Evolutionary conservation across 164 flowering plant species (phyloP).

Genomic region (Tetracentron sinense): DNA sequence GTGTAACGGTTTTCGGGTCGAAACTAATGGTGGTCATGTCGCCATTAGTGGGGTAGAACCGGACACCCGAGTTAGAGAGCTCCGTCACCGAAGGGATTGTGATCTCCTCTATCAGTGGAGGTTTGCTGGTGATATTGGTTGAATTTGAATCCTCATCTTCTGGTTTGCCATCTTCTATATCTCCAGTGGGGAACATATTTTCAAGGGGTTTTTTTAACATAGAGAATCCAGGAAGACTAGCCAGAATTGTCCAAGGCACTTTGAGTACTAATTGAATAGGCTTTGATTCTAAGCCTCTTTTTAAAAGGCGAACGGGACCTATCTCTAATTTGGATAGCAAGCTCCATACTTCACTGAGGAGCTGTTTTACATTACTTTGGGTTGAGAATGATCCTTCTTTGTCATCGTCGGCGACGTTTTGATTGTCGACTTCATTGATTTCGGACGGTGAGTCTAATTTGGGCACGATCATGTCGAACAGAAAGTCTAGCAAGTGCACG

Average conservation of each 20-base stretch:
- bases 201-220: conserved; percentile 25
- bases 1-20: conserved; percentile 21
- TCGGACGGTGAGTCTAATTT: conserved; percentile 7
- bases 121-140: too few relatives aligned
- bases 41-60: conserved; percentile 20
- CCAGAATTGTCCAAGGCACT: conserved; percentile 35
- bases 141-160: conserved; percentile 5
- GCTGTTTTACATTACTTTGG: conserved; percentile 8
- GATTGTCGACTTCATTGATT: conserved; percentile 6
- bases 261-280: conserved; percentile 20
- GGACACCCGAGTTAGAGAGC: conserved; percentile 29
- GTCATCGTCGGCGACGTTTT: background rate
- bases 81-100: conserved; percentile 36
- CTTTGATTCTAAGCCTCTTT: conserved; percentile 13
- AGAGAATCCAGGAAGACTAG: conserved; percentile 31
- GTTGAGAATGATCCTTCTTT: background rate
- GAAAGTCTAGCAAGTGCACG: conserved; percentile 38
- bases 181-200: conserved; percentile 7
- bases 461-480: conserved; percentile 37
- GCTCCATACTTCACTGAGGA: conserved; percentile 14
- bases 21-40: conserved; percentile 30
- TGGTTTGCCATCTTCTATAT: conserved; percentile 7
- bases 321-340: conserved; percentile 15
- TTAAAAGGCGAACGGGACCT: conserved; percentile 13
- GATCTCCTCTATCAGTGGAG: too few relatives aligned